Conservation (phyloP, 495 filamentous ascomycete genomes). For the Hypoxylon perforatum region DNA sequence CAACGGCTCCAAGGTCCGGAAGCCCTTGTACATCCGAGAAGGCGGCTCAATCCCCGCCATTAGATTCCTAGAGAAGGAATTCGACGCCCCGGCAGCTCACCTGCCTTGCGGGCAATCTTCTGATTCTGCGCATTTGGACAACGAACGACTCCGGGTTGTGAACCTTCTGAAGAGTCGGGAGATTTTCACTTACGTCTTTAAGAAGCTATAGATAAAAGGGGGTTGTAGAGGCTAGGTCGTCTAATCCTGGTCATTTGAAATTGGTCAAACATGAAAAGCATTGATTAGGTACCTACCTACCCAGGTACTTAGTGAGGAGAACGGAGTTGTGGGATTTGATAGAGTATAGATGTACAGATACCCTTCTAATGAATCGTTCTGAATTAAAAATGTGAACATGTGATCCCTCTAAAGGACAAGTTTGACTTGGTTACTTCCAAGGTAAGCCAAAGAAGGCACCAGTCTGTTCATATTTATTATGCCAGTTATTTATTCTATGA, state of each 20-base stretch:
- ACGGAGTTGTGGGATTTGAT: conserved; percentile 18
- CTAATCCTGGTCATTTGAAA: neutral
- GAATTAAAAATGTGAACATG: neutral
- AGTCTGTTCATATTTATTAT: too few species aligned
- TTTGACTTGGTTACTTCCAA: too few species aligned
- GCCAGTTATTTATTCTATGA: too few species aligned
- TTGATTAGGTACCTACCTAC: too few species aligned
- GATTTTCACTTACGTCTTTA: conserved; percentile 89
- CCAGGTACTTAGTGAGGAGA: neutral
- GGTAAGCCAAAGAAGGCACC: too few species aligned
- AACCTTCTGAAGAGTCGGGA: conserved; percentile 92
- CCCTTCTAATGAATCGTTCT: conserved; percentile 10
- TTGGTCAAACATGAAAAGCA: neutral
- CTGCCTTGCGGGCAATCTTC: conserved; percentile 95
- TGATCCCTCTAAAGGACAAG: too few species aligned
- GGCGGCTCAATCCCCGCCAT: conserved; percentile 95
- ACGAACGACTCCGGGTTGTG: conserved; percentile 85
- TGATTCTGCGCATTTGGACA: conserved; percentile 93
- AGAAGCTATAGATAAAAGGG: conserved; percentile 48
- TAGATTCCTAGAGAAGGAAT: conserved; percentile 94
- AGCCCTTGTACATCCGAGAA: conserved; percentile 91
- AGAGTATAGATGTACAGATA: conserved; percentile 30
- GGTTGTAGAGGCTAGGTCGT: neutral
- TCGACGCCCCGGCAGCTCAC: conserved; percentile 90
- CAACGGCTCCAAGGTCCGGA: conserved; percentile 49